Evolutionary conservation across 1,284 basidiomycete species (phyloP).

Genomic region (Meira miltonrushii): DNA sequence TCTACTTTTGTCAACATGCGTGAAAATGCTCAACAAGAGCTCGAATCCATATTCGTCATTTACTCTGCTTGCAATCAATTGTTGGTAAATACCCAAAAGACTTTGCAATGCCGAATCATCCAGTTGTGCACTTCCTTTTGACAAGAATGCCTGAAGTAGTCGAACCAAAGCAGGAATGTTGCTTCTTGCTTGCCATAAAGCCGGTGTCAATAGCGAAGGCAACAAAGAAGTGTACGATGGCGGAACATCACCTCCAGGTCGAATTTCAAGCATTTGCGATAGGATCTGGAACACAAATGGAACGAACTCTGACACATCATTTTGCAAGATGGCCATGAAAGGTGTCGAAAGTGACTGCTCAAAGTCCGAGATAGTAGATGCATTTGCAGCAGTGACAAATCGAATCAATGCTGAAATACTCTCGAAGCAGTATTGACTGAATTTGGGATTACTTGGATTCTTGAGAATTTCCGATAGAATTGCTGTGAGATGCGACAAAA

Average conservation of each 20-base stretch:
- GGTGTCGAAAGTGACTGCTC: slow-evolving; percentile 73
- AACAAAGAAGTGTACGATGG: slow-evolving; percentile 73
- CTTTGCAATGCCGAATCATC: slow-evolving; percentile 68
- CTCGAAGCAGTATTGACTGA: slow-evolving; percentile 97
- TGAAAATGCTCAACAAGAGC: slow-evolving; percentile 72
- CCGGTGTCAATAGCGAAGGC: slow-evolving; percentile 76
- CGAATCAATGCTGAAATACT: slow-evolving; percentile 79
- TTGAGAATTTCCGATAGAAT: slow-evolving; percentile 83
- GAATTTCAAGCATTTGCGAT: slow-evolving; percentile 88
- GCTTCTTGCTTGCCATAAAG: slow-evolving; percentile 90
- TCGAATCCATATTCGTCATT: slow-evolving; percentile 91
- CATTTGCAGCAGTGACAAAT: slow-evolving; percentile 71
- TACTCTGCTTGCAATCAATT: slow-evolving; percentile 78
- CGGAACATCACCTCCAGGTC: slow-evolving; percentile 61
- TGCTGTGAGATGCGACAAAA: slow-evolving; percentile 69
- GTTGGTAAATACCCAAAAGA: slow-evolving; percentile 84
- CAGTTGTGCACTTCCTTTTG: slow-evolving; percentile 65
- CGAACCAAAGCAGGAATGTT: slow-evolving; percentile 89
- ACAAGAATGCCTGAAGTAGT: slow-evolving; percentile 77
- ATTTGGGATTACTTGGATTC: slow-evolving; percentile 94
- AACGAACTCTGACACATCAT: slow-evolving; percentile 91
- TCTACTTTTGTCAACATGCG: slow-evolving; percentile 63
- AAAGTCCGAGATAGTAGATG: slow-evolving; percentile 66
- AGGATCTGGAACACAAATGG: slow-evolving; percentile 97
- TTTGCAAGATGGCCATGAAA: slow-evolving; percentile 79